These are phyloP conservation scores for Serendipita sp. DNA, from an alignment of 768 basidiomycete genomes.

Conservation along the genomic window DNA sequence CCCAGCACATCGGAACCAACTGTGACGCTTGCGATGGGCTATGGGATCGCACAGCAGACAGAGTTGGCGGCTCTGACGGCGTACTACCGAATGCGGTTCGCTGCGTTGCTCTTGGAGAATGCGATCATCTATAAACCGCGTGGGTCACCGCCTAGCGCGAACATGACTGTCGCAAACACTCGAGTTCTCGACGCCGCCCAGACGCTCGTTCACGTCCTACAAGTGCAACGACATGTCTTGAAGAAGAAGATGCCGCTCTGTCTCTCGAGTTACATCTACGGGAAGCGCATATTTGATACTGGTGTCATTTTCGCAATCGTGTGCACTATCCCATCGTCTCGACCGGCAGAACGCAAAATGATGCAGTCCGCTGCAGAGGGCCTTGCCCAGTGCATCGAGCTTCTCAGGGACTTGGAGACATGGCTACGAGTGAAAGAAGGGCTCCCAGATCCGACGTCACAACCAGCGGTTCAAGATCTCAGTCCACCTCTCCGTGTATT, in stretches of 20 bases:
- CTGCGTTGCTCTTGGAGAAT: not conserved
- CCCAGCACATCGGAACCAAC: not conserved
- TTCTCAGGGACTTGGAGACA: not conserved
- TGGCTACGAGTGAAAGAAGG: not conserved
- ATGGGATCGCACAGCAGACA: not conserved
- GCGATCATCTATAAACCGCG: not conserved
- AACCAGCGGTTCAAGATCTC: not conserved
- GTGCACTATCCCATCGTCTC: not conserved
- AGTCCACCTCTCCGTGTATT: not conserved
- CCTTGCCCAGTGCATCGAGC: not conserved
- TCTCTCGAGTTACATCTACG: not conserved
- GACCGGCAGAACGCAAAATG: not conserved
- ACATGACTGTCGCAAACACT: not conserved
- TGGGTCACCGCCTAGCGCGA: not conserved
- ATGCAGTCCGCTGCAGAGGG: not conserved
- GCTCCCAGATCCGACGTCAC: not conserved
- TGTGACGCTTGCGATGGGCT: not conserved
- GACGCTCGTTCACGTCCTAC: not conserved
- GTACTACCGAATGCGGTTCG: not conserved
- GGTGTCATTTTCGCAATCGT: not conserved
- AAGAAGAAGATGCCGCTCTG: conserved; percentile 1
- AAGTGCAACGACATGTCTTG: not conserved
- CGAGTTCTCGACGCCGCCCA: not conserved
- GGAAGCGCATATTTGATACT: not conserved
- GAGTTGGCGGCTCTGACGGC: not conserved